Evolutionary conservation across 345 rosid species (phyloP).

Genomic region (Euphorbia tirucalli): DNA sequence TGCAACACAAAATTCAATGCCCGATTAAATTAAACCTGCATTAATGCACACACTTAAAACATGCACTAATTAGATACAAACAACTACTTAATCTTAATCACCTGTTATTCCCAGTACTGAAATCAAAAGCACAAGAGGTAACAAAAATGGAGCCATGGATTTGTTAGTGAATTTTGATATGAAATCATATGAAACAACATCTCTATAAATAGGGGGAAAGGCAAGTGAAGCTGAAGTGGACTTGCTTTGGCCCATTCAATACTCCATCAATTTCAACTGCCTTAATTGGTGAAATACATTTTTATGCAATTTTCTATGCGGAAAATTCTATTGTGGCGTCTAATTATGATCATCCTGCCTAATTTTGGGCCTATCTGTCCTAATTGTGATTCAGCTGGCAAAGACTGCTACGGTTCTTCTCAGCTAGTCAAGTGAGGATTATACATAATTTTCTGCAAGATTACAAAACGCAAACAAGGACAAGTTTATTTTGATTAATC

Average conservation of each 20-base stretch:
- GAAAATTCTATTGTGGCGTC: conserved; percentile 5
- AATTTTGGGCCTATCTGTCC: not conserved
- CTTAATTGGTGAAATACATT: not conserved
- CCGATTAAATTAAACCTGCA: not conserved
- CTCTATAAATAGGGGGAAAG: not conserved
- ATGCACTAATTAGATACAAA: not conserved
- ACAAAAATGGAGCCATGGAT: conserved; percentile 8
- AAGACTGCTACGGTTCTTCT: conserved; percentile 3
- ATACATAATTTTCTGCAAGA: not conserved
- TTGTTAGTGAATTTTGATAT: not conserved
- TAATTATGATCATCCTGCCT: not conserved
- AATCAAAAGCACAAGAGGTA: conserved; percentile 11
- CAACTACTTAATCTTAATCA: not conserved
- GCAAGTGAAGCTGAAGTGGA: too few species aligned
- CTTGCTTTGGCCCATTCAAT: not conserved
- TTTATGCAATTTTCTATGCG: not conserved
- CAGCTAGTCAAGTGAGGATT: not conserved
- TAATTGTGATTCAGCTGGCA: not conserved
- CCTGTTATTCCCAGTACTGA: not conserved
- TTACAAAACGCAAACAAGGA: not conserved
- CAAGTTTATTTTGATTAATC: too few species aligned
- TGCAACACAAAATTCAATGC: conserved; percentile 9
- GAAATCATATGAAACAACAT: not conserved
- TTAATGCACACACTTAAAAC: too few species aligned
- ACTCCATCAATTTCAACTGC: not conserved